Percentiles rank a stretch among this genome's conserved stretches.
Evolutionary conservation across 2,329 filamentous ascomycete genomes (phyloP).

Genomic region (Epichloe bromicola): DNA sequence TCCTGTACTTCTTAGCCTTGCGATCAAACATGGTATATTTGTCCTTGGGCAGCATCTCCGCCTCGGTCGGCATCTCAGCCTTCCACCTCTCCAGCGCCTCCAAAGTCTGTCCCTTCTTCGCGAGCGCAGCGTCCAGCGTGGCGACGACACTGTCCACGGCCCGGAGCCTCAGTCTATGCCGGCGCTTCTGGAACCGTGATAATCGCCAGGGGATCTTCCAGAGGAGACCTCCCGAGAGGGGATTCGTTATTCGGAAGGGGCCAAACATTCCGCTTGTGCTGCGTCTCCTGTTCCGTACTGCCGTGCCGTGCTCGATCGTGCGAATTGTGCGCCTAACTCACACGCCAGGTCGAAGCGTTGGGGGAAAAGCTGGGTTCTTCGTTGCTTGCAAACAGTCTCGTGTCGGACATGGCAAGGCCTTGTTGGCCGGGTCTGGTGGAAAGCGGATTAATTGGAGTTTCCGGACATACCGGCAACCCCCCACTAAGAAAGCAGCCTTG

Average conservation of each 20-base stretch:
- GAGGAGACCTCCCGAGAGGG: slow-evolving; percentile 65
- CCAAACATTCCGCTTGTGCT: slow-evolving; percentile 56
- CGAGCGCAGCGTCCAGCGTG: slow-evolving; percentile 66
- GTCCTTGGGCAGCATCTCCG: slow-evolving; percentile 89
- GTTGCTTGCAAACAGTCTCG: too few species aligned
- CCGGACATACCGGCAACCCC: neutral
- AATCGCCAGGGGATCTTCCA: slow-evolving; percentile 98
- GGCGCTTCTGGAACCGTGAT: slow-evolving; percentile 78
- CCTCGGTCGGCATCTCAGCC: slow-evolving; percentile 86
- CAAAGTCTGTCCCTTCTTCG: slow-evolving; percentile 55
- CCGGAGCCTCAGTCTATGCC: slow-evolving; percentile 70
- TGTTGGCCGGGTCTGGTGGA: too few species aligned
- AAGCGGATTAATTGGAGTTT: neutral
- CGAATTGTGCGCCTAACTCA: too few species aligned
- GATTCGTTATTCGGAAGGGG: slow-evolving; percentile 65
- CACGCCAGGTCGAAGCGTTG: too few species aligned
- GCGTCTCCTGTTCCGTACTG: neutral
- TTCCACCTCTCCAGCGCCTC: slow-evolving; percentile 86
- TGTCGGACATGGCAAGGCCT: too few species aligned
- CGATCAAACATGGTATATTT: slow-evolving; percentile 98
- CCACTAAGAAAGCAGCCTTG: too few species aligned
- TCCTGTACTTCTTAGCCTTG: slow-evolving; percentile 89
- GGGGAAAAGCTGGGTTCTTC: too few species aligned
- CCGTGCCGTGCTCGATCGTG: too few species aligned
- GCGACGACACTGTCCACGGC: slow-evolving; percentile 80